Evolutionary conservation across 495 filamentous ascomycete genomes (phyloP).

Genomic region (Lophiostoma macrostomum): DNA sequence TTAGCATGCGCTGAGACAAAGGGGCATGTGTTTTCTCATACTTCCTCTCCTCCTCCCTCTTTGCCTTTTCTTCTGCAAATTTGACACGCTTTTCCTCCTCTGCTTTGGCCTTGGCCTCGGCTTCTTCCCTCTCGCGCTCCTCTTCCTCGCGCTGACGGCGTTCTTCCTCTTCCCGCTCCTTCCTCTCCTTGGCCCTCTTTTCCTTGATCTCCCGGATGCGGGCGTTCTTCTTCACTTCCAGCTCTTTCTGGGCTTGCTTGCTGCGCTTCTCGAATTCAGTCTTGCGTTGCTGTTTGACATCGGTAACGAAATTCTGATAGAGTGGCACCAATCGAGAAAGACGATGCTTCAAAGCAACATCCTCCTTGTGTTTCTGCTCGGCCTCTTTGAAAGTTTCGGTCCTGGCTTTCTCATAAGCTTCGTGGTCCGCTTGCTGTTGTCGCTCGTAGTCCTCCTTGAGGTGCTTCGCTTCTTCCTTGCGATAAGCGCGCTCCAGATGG

Average conservation of each 20-base stretch:
- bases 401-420: slow-evolving; percentile 74
- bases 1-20: not conserved
- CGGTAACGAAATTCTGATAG: slow-evolving; percentile 78
- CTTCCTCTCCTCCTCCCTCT: slow-evolving; percentile 80
- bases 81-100: slow-evolving; percentile 66
- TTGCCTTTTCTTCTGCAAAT: slow-evolving; percentile 70
- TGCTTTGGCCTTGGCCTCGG: slow-evolving; percentile 70
- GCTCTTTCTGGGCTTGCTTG: slow-evolving; percentile 81
- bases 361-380: slow-evolving; percentile 83
- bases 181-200: slow-evolving; percentile 67
- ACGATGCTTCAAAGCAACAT: slow-evolving; percentile 87
- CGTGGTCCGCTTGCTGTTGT: slow-evolving; percentile 77
- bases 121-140: slow-evolving; percentile 72
- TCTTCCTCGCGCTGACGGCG: slow-evolving; percentile 73
- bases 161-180: slow-evolving; percentile 79
- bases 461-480: slow-evolving; percentile 92
- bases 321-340: slow-evolving; percentile 72
- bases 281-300: slow-evolving; percentile 78
- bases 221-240: slow-evolving; percentile 81
- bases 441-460: slow-evolving; percentile 78
- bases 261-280: slow-evolving; percentile 94
- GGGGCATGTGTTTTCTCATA: slow-evolving; percentile 48
- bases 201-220: slow-evolving; percentile 82
- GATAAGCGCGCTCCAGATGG: slow-evolving; percentile 94
- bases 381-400: slow-evolving; percentile 73